Percentiles rank a stretch among this genome's conserved stretches.
phyloP scores from a whole-genome alignment of 495 filamentous ascomycete genomes.

The Daldinia bambusicola region DNA sequence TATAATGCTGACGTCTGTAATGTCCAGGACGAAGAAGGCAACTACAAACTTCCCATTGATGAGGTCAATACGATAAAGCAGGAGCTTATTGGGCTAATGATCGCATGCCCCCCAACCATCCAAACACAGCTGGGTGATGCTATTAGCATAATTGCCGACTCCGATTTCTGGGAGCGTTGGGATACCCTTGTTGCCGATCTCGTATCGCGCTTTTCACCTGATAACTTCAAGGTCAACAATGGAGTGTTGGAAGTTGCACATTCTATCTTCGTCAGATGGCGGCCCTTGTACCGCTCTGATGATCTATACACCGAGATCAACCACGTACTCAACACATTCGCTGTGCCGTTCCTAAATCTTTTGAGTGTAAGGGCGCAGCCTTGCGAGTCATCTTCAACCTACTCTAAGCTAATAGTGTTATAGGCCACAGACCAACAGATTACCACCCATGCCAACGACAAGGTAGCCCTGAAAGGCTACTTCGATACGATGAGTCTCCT shows the following conservation, averaged over 20 bases:
- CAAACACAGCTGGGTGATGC: conserved; percentile 95
- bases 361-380: conserved; percentile 67
- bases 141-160: conserved; percentile 95
- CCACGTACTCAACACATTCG: conserved; percentile 88
- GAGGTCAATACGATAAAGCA: conserved; percentile 91
- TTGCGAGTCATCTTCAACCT: not conserved
- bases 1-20: conserved; percentile 22
- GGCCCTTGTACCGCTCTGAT: conserved; percentile 90
- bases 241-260: conserved; percentile 97
- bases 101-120: conserved; percentile 83
- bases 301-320: conserved; percentile 92
- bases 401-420: conserved; percentile 32
- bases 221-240: conserved; percentile 83
- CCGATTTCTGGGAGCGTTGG: conserved; percentile 96
- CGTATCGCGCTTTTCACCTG: conserved; percentile 81
- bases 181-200: conserved; percentile 85
- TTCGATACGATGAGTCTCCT: conserved; percentile 86
- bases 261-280: conserved; percentile 97
- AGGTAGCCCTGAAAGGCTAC: conserved; percentile 73
- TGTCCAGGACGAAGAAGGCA: conserved; percentile 83
- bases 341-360: conserved; percentile 79
- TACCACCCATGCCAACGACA: conserved; percentile 76
- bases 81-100: conserved; percentile 96
- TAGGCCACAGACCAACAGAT: conserved; percentile 83
- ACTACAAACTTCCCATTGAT: conserved; percentile 80